Evolutionary conservation across 2,329 filamentous ascomycete genomes (phyloP).

Genomic region (Alternaria dauci): DNA sequence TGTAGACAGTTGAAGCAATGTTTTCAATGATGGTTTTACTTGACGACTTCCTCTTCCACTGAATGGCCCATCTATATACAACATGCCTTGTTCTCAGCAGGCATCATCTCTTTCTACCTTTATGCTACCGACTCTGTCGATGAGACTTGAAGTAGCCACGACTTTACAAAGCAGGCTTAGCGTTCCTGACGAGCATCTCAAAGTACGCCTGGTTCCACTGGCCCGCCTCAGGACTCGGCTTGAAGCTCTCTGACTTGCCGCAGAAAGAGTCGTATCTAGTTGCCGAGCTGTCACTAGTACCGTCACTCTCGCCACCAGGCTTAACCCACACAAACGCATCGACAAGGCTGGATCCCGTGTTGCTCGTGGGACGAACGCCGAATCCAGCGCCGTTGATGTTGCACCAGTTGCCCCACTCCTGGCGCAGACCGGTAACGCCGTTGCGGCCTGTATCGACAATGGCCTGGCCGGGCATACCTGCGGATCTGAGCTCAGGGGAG

Average conservation of each 20-base stretch:
- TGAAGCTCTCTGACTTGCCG: constrained; percentile 62
- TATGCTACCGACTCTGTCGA: background rate
- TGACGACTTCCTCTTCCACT: background rate
- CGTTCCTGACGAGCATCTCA: constrained; percentile 49
- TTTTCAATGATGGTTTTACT: constrained; percentile 6
- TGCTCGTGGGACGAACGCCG: constrained; percentile 65
- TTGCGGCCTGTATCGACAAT: constrained; percentile 68
- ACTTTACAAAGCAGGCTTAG: constrained; percentile 47
- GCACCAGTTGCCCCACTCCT: constrained; percentile 72
- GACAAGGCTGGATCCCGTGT: constrained; percentile 65
- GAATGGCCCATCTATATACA: constrained; percentile 23
- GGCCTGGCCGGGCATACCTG: constrained; percentile 63
- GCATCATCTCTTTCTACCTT: background rate
- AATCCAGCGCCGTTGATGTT: constrained; percentile 72
- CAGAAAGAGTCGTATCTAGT: constrained; percentile 66
- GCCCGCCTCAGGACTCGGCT: constrained; percentile 74
- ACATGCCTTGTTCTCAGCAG: background rate
- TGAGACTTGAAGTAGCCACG: background rate
- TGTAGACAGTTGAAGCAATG: constrained; percentile 5
- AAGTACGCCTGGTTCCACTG: constrained; percentile 68
- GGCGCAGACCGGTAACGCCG: constrained; percentile 58
- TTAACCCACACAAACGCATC: constrained; percentile 78
- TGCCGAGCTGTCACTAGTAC: constrained; percentile 55
- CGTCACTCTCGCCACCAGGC: constrained; percentile 67
- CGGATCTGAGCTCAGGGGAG: constrained; percentile 57